These are phyloP conservation scores for Stagonosporopsis vannaccii DNA, from an alignment of 2,329 filamentous ascomycete species.

Conservation along the genomic window DNA sequence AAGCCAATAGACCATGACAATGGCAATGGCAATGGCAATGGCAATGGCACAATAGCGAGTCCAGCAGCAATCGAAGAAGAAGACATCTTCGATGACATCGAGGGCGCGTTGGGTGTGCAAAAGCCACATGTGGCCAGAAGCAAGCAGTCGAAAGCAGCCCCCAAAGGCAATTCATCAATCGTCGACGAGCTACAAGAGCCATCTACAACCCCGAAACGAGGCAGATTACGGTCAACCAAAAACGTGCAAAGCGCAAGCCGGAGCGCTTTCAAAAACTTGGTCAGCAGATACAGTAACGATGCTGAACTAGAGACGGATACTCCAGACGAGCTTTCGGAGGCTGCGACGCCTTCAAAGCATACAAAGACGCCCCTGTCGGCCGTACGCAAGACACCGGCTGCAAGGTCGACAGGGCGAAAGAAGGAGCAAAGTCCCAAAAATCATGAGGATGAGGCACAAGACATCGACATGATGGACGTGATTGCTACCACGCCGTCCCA, in stretches of 20 bases:
- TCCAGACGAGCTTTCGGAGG: constrained; percentile 29
- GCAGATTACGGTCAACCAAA: constrained; percentile 21
- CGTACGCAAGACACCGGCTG: constrained; percentile 22
- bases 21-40: constrained; percentile 18
- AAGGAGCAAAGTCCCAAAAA: constrained; percentile 11
- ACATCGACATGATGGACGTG: constrained; percentile 15
- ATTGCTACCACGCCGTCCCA: constrained; percentile 26
- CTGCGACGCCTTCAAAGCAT: constrained; percentile 24
- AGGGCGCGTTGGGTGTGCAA: constrained; percentile 49
- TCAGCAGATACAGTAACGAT: constrained; percentile 21
- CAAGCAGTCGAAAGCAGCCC: constrained; percentile 19
- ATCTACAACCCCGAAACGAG: constrained; percentile 28
- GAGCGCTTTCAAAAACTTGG: constrained; percentile 17
- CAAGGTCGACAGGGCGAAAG: constrained; percentile 20
- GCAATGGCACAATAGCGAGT: constrained; percentile 21
- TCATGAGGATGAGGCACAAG: constrained; percentile 22
- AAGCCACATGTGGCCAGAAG: constrained; percentile 11
- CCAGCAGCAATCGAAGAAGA: constrained; percentile 25
- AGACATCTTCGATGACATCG: constrained; percentile 55
- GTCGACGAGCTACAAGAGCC: constrained; percentile 25
- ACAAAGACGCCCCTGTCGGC: constrained; percentile 22
- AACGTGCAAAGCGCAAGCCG: constrained; percentile 28
- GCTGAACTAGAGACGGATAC: constrained; percentile 20
- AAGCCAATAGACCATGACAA: constrained; percentile 21
- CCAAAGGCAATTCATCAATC: constrained; percentile 3